A percentile compares a stretch with the other conserved stretches of the same genome.
Evolutionary conservation across 2,329 filamentous ascomycete genomes (phyloP).

Genomic region (Dothidotthia symphoricarpi): DNA sequence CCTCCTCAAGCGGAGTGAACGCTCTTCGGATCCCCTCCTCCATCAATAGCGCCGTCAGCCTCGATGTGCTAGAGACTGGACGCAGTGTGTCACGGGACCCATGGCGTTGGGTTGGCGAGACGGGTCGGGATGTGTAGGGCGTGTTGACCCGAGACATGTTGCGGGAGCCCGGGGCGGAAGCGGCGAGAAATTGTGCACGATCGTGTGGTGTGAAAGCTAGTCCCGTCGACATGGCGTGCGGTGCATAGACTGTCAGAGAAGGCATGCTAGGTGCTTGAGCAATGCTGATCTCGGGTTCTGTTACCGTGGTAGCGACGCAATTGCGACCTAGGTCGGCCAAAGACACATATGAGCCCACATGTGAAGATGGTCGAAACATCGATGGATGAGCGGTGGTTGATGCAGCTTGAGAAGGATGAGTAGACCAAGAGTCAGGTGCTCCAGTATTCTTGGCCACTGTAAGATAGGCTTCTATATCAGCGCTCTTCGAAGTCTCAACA

Average conservation of each 20-base stretch:
- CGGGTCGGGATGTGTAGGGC: constrained; percentile 4
- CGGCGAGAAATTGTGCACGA: constrained; percentile 21
- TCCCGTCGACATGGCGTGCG: background rate
- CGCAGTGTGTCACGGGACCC: constrained; percentile 5
- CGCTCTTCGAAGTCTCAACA: background rate
- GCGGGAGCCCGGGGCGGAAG: constrained; percentile 26
- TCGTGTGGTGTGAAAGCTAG: constrained; percentile 20
- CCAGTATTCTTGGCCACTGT: background rate
- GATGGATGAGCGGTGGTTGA: constrained; percentile 1
- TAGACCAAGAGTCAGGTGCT: background rate
- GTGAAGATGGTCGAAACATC: constrained; percentile 1
- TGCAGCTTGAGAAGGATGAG: background rate
- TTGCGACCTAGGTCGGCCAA: background rate
- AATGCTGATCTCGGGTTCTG: background rate
- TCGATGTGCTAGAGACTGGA: constrained; percentile 10
- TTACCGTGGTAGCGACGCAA: background rate
- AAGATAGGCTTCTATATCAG: too few relatives aligned
- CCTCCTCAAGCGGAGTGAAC: background rate
- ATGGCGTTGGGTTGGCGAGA: constrained; percentile 1
- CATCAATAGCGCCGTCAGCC: constrained; percentile 1
- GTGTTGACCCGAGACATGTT: constrained; percentile 12
- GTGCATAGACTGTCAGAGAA: background rate
- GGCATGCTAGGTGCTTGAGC: background rate
- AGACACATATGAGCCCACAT: background rate
- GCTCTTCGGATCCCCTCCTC: background rate